Percentiles rank a stretch among this genome's conserved stretches.
Conservation (phyloP, 78 protist genomes). For the Dictyostelium firmibasis region DNA sequence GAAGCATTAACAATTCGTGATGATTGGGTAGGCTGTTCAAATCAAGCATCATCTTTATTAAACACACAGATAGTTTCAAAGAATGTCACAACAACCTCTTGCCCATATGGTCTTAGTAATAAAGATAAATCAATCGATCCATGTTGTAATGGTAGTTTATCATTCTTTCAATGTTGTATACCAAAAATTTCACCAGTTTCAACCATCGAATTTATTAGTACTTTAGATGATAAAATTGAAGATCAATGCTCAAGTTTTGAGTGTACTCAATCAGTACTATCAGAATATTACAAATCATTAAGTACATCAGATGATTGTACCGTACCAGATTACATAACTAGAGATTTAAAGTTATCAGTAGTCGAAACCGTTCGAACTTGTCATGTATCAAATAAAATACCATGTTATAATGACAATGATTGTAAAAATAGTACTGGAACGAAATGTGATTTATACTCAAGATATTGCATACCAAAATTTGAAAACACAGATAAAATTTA, state of each 20-base stretch:
- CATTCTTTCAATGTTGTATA: slow-evolving; percentile 42
- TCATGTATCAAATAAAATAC: background rate
- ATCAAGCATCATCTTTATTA: slow-evolving; percentile 1
- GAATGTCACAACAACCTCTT: background rate
- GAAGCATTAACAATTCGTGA: slow-evolving; percentile 35
- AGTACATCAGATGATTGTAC: background rate
- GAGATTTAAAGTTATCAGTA: background rate
- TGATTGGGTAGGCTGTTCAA: slow-evolving; percentile 28
- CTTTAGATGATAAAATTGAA: background rate
- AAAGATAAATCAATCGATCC: background rate
- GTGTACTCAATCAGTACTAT: slow-evolving; percentile 42
- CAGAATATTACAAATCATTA: slow-evolving; percentile 17
- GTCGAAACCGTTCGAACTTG: background rate
- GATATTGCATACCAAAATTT: background rate
- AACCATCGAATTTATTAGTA: background rate
- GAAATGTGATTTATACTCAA: slow-evolving; percentile 13
- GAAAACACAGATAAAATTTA: background rate
- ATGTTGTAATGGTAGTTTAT: slow-evolving; percentile 19
- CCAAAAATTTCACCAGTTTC: background rate
- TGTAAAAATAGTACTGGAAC: background rate
- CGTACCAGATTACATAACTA: background rate
- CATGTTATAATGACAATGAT: background rate
- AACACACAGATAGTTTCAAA: background rate
- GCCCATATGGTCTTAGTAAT: background rate
- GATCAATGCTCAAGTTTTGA: slow-evolving; percentile 32